These are phyloP conservation scores for Nephelium lappaceum DNA, from an alignment of 345 rosid species.

Conservation along the genomic window DNA sequence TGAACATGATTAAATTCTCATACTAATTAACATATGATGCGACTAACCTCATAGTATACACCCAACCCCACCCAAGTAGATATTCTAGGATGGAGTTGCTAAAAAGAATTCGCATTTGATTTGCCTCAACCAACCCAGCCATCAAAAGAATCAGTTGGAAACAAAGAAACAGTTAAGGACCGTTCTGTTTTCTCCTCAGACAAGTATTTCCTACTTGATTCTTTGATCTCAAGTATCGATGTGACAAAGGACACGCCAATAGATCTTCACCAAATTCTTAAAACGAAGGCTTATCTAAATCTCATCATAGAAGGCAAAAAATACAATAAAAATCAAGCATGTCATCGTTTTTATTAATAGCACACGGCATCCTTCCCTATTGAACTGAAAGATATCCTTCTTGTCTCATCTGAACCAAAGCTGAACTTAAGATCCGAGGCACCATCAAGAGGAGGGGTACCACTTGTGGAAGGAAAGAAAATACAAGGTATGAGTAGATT, in stretches of 20 bases:
- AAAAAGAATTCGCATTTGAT: too few relatives aligned
- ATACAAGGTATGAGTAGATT: constrained; percentile 49
- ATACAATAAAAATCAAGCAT: not conserved
- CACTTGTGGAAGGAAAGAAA: constrained; percentile 67
- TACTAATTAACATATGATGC: too few relatives aligned
- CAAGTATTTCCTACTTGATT: not conserved
- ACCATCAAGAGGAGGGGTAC: constrained; percentile 33
- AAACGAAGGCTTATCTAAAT: not conserved
- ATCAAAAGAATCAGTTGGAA: not conserved
- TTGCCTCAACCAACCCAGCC: not conserved
- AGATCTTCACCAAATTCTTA: not conserved
- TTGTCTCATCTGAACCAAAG: constrained; percentile 61
- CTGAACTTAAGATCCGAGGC: constrained; percentile 57
- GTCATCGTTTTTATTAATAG: constrained; percentile 32
- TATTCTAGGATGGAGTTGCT: not conserved
- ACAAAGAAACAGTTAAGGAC: not conserved
- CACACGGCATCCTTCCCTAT: constrained; percentile 58
- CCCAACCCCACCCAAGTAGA: too few relatives aligned
- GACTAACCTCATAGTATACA: too few relatives aligned
- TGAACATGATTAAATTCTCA: too few relatives aligned
- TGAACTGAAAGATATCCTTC: constrained; percentile 64
- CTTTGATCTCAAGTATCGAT: not conserved
- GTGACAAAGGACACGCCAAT: not conserved
- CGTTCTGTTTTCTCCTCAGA: not conserved
- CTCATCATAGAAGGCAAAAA: not conserved